Conservation (phyloP, 768 basidiomycete species). For the Hygrophoropsis aurantiaca region DNA sequence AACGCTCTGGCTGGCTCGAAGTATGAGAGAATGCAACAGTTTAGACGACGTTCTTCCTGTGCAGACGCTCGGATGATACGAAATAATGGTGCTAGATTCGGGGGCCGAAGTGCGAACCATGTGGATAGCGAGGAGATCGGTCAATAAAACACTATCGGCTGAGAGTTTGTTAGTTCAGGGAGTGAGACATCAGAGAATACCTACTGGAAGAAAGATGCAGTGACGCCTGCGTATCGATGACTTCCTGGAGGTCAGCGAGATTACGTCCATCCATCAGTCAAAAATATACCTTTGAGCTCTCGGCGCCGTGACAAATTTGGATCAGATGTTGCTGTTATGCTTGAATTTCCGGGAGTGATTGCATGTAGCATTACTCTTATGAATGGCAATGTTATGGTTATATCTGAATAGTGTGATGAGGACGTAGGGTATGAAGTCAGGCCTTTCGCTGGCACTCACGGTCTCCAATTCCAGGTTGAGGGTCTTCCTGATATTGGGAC, state of each 20-base stretch:
- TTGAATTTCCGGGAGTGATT: too few relatives aligned
- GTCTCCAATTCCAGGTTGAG: slow-evolving; percentile 26
- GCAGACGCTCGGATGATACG: slow-evolving; percentile 30
- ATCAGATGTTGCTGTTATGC: neutral
- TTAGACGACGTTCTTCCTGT: slow-evolving; percentile 25
- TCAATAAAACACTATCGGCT: slow-evolving; percentile 25
- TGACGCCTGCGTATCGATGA: slow-evolving; percentile 35
- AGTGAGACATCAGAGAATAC: slow-evolving; percentile 2
- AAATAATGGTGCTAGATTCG: slow-evolving; percentile 31
- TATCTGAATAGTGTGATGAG: slow-evolving; percentile 30
- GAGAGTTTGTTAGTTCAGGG: neutral
- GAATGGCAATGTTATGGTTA: slow-evolving; percentile 43
- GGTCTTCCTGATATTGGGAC: slow-evolving; percentile 40
- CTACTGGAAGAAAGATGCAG: slow-evolving; percentile 19
- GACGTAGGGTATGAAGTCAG: slow-evolving; percentile 8
- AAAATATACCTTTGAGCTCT: slow-evolving; percentile 19
- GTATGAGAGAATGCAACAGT: slow-evolving; percentile 27
- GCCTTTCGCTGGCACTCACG: slow-evolving; percentile 34
- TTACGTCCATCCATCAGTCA: too few relatives aligned
- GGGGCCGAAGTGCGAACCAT: slow-evolving; percentile 29
- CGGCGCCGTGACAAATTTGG: too few relatives aligned
- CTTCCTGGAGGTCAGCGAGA: slow-evolving; percentile 13
- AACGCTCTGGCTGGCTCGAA: slow-evolving; percentile 33
- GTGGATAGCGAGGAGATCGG: slow-evolving; percentile 39
- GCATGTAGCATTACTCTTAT: slow-evolving; percentile 39